Evolutionary conservation across 495 filamentous ascomycete genomes (phyloP), one percentile per base, ranked within the genome.

Genomic region (Aspergillus saccharolyticus): DNA sequence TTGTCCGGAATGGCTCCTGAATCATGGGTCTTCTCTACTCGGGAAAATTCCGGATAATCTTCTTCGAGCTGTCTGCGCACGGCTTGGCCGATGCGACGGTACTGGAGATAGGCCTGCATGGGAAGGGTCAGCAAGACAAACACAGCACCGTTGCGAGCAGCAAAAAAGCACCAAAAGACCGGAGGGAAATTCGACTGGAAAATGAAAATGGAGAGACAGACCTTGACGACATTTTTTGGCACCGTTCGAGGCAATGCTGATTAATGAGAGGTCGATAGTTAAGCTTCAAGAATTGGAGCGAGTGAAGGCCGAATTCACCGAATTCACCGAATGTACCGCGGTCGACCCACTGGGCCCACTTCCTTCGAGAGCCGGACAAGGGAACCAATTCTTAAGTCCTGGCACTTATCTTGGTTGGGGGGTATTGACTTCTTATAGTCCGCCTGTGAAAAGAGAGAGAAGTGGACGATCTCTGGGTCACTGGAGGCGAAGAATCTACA

Each of bases 111-210:
- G 24, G 45, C 42, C 53, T 46, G 45, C 53, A 55, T 55, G 47
- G 24, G 46, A n/a, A 28, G 47, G 30, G 47, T 50, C 47, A 50
- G 47, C 30, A 17, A 30, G 24, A 46, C 9, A 20, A 5, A 28
- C 47, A 18, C 22, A 17, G 68, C 66, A 1, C 47, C 54, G 47
- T 75, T 39, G 12, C 33, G 12, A 12, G 33, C 14, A 12, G 47
- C 4, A 30, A 15, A 30, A 5, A 15, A 50, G 21, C 33, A 39
- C 33, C 33, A 49, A 49, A 22, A 49, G 21, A n/a, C 8, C 22
- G 22, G 22, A 24, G 21, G 22, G 22, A 30, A 10, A 24, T 5
- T 8, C 10, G 28, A 18, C 24, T 28, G 16, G 22, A 18, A 46
- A 22, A 46, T 21, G 15, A 18, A 30, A 50, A 50, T 18, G 17